A percentile compares a stretch with the other conserved stretches of the same genome.
Evolutionary conservation across 2,329 filamentous ascomycete genomes (phyloP).

Genomic region (Nannizziopsis arthrosporioides): DNA sequence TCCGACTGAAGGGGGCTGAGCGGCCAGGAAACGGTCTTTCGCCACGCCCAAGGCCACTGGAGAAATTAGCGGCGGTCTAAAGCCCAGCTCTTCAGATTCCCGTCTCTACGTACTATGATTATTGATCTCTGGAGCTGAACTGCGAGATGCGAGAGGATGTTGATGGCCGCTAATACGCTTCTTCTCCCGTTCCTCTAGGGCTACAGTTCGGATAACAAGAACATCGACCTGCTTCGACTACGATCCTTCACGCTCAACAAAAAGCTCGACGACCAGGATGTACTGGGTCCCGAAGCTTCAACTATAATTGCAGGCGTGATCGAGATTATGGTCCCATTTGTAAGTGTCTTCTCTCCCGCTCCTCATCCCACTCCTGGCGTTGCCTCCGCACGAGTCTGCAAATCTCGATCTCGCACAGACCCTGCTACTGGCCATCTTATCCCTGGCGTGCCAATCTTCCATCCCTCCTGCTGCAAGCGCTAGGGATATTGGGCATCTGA

Average conservation of each 20-base stretch:
- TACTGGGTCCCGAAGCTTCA: conserved; percentile 52
- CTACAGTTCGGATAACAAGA: conserved; percentile 59
- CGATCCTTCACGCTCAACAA: conserved; percentile 64
- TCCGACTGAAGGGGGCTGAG: no score
- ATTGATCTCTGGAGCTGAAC: no score
- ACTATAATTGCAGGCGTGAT: conserved; percentile 55
- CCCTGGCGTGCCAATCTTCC: not conserved
- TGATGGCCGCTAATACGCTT: not conserved
- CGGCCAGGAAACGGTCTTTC: not conserved
- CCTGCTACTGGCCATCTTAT: not conserved
- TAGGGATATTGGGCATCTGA: conserved; percentile 7
- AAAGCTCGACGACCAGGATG: conserved; percentile 53
- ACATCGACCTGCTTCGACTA: conserved; percentile 71
- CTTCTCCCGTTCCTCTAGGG: conserved; percentile 42
- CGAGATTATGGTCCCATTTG: conserved; percentile 61
- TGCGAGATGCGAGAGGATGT: no score
- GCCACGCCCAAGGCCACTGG: conserved; percentile 5
- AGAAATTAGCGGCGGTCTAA: not conserved
- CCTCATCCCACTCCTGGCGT: conserved; percentile 14
- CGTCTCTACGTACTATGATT: no score
- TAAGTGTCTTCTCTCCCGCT: conserved; percentile 40
- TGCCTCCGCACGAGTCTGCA: not conserved
- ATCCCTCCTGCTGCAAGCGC: conserved; percentile 1
- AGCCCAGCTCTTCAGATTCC: no score
- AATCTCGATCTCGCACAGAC: conserved; percentile 8